Percentiles rank a stretch among this genome's conserved stretches.
These are phyloP conservation scores for Mycena floridula DNA, from an alignment of 768 basidiomycete genomes.

Conservation along the genomic window DNA sequence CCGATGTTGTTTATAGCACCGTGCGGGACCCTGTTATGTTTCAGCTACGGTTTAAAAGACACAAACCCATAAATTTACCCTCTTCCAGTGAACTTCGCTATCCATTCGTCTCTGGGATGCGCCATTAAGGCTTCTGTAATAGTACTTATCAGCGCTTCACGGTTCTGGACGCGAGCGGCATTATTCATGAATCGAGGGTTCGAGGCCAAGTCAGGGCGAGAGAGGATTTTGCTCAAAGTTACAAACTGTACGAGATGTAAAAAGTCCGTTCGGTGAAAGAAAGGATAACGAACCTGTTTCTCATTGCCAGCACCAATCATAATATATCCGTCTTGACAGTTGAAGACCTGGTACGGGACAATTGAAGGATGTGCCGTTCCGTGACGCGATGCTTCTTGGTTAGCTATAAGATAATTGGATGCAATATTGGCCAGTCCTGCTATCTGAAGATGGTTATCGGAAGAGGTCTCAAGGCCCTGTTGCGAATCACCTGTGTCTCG, in stretches of 20 bases:
- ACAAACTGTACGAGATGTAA: conserved; percentile 47
- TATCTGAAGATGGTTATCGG: conserved; percentile 55
- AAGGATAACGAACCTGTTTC: conserved; percentile 50
- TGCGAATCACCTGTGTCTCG: conserved; percentile 83
- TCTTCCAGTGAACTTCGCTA: conserved; percentile 64
- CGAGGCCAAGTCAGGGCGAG: conserved; percentile 48
- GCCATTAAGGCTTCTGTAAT: conserved; percentile 58
- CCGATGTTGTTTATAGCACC: conserved; percentile 90
- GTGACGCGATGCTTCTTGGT: conserved; percentile 73
- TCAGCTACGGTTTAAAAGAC: conserved; percentile 5
- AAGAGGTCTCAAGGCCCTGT: too few species aligned
- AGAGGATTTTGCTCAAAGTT: conserved; percentile 59
- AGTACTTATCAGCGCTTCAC: conserved; percentile 58
- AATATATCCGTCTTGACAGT: conserved; percentile 79
- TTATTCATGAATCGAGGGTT: conserved; percentile 72
- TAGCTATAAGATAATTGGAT: conserved; percentile 87
- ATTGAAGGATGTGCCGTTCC: conserved; percentile 95
- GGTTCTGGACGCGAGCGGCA: conserved; percentile 67
- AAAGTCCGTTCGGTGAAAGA: not conserved
- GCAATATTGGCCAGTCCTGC: conserved; percentile 91
- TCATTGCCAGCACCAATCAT: conserved; percentile 96
- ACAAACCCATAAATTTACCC: conserved; percentile 52
- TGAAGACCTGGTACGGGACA: conserved; percentile 89
- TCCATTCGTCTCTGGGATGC: conserved; percentile 66
- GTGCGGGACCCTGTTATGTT: conserved; percentile 57